These are phyloP conservation scores for Nyctanthes arbortristis DNA, from an alignment of 257 asterid species.

Conservation along the genomic window DNA sequence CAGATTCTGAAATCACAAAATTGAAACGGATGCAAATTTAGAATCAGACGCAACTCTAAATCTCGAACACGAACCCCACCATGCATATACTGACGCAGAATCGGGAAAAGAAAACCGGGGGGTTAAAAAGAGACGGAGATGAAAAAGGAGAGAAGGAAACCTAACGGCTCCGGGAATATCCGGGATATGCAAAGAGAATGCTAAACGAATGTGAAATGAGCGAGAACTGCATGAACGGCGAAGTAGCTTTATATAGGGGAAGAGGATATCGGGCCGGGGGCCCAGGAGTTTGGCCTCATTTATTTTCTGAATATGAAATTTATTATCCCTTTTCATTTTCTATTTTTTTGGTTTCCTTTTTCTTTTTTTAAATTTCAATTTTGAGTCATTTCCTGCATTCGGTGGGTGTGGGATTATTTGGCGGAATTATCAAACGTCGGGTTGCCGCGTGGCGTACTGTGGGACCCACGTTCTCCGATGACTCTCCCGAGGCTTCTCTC, in stretches of 20 bases:
- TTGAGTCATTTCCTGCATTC: neutral
- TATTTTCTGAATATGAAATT: constrained; percentile 12
- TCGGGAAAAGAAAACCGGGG: neutral
- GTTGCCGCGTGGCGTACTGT: constrained; percentile 40
- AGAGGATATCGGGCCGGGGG: constrained; percentile 28
- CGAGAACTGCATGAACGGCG: constrained; percentile 70
- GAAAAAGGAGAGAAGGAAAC: constrained; percentile 30
- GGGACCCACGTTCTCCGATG: constrained; percentile 16
- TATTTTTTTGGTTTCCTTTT: neutral
- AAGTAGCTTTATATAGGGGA: constrained; percentile 49
- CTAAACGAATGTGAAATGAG: constrained; percentile 44
- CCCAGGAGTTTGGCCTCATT: neutral
- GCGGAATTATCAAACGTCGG: constrained; percentile 30
- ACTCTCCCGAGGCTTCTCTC: constrained; percentile 2
- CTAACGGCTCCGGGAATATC: constrained; percentile 34
- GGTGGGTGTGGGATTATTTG: constrained; percentile 24
- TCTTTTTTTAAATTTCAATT: neutral
- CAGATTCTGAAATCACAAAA: constrained; percentile 4
- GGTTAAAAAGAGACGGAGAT: neutral
- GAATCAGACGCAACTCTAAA: constrained; percentile 34
- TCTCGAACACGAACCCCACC: constrained; percentile 44
- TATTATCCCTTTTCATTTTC: neutral
- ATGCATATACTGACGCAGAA: constrained; percentile 51
- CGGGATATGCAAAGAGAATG: constrained; percentile 24
- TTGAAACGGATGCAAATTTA: neutral